Evolutionary conservation across 352 stramenopile genomes (phyloP).

Genomic region (Albugo candida): DNA sequence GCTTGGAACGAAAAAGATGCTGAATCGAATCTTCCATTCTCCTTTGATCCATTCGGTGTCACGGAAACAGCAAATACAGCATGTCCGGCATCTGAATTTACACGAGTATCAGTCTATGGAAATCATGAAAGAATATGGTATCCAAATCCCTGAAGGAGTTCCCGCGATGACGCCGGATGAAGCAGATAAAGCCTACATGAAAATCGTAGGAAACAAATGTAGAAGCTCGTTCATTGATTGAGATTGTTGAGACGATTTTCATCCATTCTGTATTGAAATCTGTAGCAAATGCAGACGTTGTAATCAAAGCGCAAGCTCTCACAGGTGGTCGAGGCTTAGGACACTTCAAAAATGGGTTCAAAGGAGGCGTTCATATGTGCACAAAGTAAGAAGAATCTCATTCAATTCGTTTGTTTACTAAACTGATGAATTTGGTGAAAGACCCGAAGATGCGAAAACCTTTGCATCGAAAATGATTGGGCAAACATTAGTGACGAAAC

Average conservation of each 20-base stretch:
- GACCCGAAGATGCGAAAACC: slow-evolving; percentile 48
- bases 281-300: slow-evolving; percentile 71
- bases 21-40: too few species aligned
- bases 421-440: too few species aligned
- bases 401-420: neutral
- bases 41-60: slow-evolving; percentile 29
- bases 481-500: slow-evolving; percentile 93
- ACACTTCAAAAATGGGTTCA: slow-evolving; percentile 94
- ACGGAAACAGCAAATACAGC: slow-evolving; percentile 19
- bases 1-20: too few species aligned
- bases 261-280: neutral
- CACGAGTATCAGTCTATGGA: slow-evolving; percentile 90
- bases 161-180: slow-evolving; percentile 61
- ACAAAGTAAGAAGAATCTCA: slow-evolving; percentile 27
- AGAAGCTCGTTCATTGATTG: slow-evolving; percentile 7
- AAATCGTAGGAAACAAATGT: slow-evolving; percentile 56
- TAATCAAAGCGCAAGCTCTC: slow-evolving; percentile 95
- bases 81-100: slow-evolving; percentile 81
- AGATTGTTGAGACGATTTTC: slow-evolving; percentile 1
- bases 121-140: slow-evolving; percentile 83
- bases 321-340: slow-evolving; percentile 90
- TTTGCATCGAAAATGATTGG: slow-evolving; percentile 83
- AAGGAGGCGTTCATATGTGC: slow-evolving; percentile 95
- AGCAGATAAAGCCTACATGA: slow-evolving; percentile 57
- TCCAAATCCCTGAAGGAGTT: slow-evolving; percentile 49